Evolutionary conservation across 1,139 yeast genomes (phyloP).

Genomic region (Suhomyces yuchorum): DNA sequence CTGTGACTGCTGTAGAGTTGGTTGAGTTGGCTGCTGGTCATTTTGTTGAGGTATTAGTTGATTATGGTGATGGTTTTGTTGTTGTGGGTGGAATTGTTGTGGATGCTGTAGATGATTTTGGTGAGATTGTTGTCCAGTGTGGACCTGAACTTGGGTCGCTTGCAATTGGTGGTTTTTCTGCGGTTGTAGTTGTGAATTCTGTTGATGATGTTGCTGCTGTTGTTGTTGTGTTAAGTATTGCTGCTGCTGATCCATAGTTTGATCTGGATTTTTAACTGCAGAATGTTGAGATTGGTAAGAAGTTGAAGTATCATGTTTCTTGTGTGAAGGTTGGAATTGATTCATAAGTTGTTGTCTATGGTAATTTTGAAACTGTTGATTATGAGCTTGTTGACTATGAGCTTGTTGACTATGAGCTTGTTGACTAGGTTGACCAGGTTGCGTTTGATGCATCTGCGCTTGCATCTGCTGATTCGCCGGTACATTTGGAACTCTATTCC

Average conservation of each 20-base stretch:
- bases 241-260: conserved; percentile 20
- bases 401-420: conserved; percentile 1
- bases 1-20: neutral
- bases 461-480: neutral
- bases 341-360: conserved; percentile 17
- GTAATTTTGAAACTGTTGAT: conserved; percentile 10
- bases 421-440: neutral
- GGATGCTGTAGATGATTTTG: neutral
- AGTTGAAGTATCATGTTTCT: conserved; percentile 10
- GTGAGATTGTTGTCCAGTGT: neutral
- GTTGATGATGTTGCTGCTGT: conserved; percentile 19
- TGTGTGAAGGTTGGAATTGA: conserved; percentile 12
- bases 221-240: conserved; percentile 13
- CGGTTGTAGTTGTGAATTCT: conserved; percentile 10
- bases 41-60: neutral
- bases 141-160: neutral
- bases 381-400: neutral
- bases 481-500: neutral
- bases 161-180: conserved; percentile 8
- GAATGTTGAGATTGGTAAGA: conserved; percentile 15
- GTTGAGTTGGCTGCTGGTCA: neutral
- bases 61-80: neutral
- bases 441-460: neutral
- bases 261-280: conserved; percentile 10
- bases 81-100: neutral